These are phyloP conservation scores for Circinella umbellata DNA, from an alignment of 371 early-diverging fungal species.

Conservation along the genomic window DNA sequence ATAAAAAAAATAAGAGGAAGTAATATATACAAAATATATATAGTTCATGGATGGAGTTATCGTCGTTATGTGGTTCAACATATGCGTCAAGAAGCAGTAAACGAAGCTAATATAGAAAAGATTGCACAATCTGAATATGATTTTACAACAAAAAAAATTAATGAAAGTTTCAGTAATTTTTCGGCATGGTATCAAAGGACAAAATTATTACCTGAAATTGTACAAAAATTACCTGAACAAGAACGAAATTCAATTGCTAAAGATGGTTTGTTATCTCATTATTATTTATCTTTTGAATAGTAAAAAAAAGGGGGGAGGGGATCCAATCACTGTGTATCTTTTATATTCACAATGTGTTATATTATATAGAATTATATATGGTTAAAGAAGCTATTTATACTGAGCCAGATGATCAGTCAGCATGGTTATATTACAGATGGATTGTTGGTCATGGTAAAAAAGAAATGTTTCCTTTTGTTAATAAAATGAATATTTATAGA, in stretches of 20 bases:
- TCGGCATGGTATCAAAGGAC: slow-evolving; percentile 97
- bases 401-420: slow-evolving; percentile 96
- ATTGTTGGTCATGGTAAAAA: slow-evolving; percentile 70
- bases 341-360: background rate
- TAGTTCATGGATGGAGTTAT: slow-evolving; percentile 97
- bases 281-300: background rate
- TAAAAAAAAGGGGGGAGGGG: background rate
- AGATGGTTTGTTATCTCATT: slow-evolving; percentile 20
- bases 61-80: slow-evolving; percentile 78
- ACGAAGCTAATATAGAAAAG: slow-evolving; percentile 26
- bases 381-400: slow-evolving; percentile 91
- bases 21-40: background rate
- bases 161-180: slow-evolving; percentile 91
- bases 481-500: too few relatives aligned
- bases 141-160: slow-evolving; percentile 86
- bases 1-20: background rate
- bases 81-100: slow-evolving; percentile 25
- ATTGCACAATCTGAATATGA: slow-evolving; percentile 71
- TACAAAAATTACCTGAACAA: slow-evolving; percentile 44
- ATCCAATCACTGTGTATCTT: too few relatives aligned
- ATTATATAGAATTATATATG: slow-evolving; percentile 73
- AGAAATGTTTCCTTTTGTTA: background rate
- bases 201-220: slow-evolving; percentile 74
- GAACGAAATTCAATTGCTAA: slow-evolving; percentile 43
- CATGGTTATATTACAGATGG: slow-evolving; percentile 96